These are phyloP conservation scores for Metarhizium album DNA, from an alignment of 2,329 filamentous ascomycete genomes.

Conservation along the genomic window DNA sequence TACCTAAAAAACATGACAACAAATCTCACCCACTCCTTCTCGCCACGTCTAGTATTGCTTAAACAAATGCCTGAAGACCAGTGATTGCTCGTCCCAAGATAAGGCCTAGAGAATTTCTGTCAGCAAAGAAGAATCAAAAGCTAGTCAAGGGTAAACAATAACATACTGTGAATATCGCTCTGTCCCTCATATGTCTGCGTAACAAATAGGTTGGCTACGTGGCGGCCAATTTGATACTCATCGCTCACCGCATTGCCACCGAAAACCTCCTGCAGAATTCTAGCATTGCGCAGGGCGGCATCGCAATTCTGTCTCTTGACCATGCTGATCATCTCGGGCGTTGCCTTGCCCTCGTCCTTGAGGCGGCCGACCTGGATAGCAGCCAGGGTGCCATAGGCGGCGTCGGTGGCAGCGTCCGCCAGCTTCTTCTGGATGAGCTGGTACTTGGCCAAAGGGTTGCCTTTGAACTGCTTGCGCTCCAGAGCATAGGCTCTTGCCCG, in stretches of 20 bases:
- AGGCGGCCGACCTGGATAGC: slow-evolving; percentile 83
- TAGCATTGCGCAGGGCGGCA: slow-evolving; percentile 66
- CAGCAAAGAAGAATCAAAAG: background rate
- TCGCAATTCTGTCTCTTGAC: slow-evolving; percentile 98
- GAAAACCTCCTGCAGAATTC: slow-evolving; percentile 85
- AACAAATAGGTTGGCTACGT: slow-evolving; percentile 93
- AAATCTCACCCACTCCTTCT: background rate
- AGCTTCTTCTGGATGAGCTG: slow-evolving; percentile 98
- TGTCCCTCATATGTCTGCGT: slow-evolving; percentile 98
- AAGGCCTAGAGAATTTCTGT: slow-evolving; percentile 38
- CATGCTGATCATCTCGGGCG: slow-evolving; percentile 94
- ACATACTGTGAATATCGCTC: slow-evolving; percentile 91
- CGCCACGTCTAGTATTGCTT: slow-evolving; percentile 8
- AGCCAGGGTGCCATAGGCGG: slow-evolving; percentile 81
- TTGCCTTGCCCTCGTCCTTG: slow-evolving; percentile 80
- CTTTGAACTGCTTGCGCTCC: slow-evolving; percentile 91
- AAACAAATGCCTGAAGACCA: slow-evolving; percentile 71
- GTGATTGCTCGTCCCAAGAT: slow-evolving; percentile 60
- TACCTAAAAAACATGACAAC: background rate
- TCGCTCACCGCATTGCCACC: slow-evolving; percentile 97
- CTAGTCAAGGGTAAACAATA: background rate
- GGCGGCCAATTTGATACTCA: slow-evolving; percentile 88
- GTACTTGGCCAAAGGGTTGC: slow-evolving; percentile 88
- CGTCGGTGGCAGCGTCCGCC: slow-evolving; percentile 83
- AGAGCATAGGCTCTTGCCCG: slow-evolving; percentile 79